Conservation (phyloP, 495 filamentous ascomycete genomes). For the Aspergillus cristatus region DNA sequence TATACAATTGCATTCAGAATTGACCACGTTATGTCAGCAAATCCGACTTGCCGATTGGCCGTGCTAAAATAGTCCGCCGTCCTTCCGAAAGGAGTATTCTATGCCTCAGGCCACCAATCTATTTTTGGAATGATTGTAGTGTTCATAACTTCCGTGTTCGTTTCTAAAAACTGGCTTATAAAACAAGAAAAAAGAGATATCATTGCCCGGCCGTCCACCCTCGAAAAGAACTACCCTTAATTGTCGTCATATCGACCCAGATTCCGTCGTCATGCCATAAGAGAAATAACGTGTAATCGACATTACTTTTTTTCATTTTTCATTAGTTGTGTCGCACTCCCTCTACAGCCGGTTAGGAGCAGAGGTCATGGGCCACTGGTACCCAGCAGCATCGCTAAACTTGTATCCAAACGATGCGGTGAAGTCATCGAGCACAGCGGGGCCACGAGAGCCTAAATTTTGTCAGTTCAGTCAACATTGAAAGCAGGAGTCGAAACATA, state of each 20-base stretch:
- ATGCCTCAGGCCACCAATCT: no score
- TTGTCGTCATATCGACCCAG: slow-evolving; percentile 10
- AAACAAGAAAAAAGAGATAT: slow-evolving; percentile 1
- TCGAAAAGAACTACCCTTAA: slow-evolving; percentile 6
- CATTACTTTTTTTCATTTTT: not conserved
- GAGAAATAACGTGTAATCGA: not conserved
- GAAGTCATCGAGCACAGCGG: slow-evolving; percentile 95
- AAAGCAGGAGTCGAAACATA: slow-evolving; percentile 35
- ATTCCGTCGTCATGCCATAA: slow-evolving; percentile 9
- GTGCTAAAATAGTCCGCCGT: no score
- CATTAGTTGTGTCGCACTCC: slow-evolving; percentile 4
- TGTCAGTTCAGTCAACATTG: slow-evolving; percentile 5
- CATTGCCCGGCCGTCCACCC: slow-evolving; percentile 5
- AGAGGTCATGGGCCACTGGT: slow-evolving; percentile 79
- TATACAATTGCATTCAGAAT: no score
- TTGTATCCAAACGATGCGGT: slow-evolving; percentile 97
- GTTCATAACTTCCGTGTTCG: slow-evolving; percentile 12
- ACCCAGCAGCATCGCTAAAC: slow-evolving; percentile 94
- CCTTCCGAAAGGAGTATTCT: no score
- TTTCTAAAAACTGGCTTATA: slow-evolving; percentile 9
- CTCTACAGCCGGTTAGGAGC: slow-evolving; percentile 62
- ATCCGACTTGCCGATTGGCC: no score
- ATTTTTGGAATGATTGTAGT: no score
- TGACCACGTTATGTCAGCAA: no score
- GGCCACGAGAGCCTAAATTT: slow-evolving; percentile 81